Base-by-base conservation (phyloP, 352 stramenopile species). In the Albugo candida region DNA sequence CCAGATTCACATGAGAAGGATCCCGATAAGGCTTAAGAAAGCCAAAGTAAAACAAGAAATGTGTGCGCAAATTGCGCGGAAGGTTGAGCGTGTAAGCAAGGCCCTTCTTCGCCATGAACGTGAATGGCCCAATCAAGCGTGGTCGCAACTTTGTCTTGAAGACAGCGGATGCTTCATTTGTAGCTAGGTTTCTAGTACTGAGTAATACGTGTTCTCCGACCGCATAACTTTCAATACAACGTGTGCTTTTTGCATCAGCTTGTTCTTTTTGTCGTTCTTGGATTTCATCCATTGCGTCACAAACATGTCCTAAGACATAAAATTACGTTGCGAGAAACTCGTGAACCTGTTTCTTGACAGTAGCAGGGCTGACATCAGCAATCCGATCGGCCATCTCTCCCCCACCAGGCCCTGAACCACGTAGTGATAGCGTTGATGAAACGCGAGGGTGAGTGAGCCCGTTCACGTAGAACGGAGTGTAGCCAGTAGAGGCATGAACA, bases 61-160 rank as follows among this genome's bases (percentile, higher is more conserved):
- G 50, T 20, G 46, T 17, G 34, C 35, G 41, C 50, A 50, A 47
- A 4, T 24, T 18, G 13, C 20, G 43, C 14, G 50, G 50, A 12
- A 55, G 41, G 43, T 55, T 40, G n/a, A 55, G 41, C 42, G 50
- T 55, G 36, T 50, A 55, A 8, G 50, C 50, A 56, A 67, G 41
- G 55, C 87, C 37, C 72, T 87, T 56, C 80, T 70, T 35, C 70
- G 73, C 11, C 73, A 88, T 60, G 74, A 88, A 19, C 38, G 38
- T 43, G 20, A 43, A 43, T 8, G 38, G 38, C 20, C 8, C 38
- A 8, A 43, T 24, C 3, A 43, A 43, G 17, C 38, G 38, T 8
- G 38, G 38, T 10, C 17, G 20, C 38, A 43, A 43, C 3, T 43
- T n/a, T n/a, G n/a, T n/a, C n/a, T n/a, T n/a, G n/a, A n/a, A n/a